Conservation (phyloP, 2,329 filamentous ascomycete species). For the Zelopaecilomyces penicillatus region DNA sequence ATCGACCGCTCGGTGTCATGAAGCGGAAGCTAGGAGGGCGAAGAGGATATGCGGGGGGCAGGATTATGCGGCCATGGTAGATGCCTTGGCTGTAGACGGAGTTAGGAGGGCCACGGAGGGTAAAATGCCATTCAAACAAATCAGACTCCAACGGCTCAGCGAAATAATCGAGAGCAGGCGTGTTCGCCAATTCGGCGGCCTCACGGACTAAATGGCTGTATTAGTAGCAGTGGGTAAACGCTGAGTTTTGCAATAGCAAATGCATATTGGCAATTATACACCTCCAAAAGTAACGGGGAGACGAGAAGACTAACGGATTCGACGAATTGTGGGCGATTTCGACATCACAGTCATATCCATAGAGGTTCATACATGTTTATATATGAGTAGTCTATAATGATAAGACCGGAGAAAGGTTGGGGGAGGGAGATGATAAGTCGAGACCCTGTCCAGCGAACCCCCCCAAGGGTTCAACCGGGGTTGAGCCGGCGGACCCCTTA, state of each 20-base stretch:
- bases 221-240: constrained; percentile 2
- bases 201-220: constrained; percentile 59
- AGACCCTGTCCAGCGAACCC: too few relatives aligned
- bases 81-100: constrained; percentile 74
- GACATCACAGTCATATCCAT: too few relatives aligned
- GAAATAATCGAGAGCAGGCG: constrained; percentile 77
- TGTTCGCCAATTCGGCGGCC: constrained; percentile 72
- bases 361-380: too few relatives aligned
- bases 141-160: constrained; percentile 80
- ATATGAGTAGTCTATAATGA: too few relatives aligned
- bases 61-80: constrained; percentile 91
- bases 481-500: too few relatives aligned
- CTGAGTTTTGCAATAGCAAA: too few relatives aligned
- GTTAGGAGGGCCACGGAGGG: constrained; percentile 76
- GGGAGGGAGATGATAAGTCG: too few relatives aligned
- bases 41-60: constrained; percentile 83
- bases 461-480: too few relatives aligned
- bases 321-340: constrained; percentile 78
- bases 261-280: background rate
- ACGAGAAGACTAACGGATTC: constrained; percentile 54
- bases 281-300: constrained; percentile 1
- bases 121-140: constrained; percentile 99
- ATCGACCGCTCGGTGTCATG: constrained; percentile 81
- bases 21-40: constrained; percentile 95
- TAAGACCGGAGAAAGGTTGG: too few relatives aligned